Evolutionary conservation across 1,284 basidiomycete genomes (phyloP).

Genomic region (Cutaneotrichosporon spelunceum): DNA sequence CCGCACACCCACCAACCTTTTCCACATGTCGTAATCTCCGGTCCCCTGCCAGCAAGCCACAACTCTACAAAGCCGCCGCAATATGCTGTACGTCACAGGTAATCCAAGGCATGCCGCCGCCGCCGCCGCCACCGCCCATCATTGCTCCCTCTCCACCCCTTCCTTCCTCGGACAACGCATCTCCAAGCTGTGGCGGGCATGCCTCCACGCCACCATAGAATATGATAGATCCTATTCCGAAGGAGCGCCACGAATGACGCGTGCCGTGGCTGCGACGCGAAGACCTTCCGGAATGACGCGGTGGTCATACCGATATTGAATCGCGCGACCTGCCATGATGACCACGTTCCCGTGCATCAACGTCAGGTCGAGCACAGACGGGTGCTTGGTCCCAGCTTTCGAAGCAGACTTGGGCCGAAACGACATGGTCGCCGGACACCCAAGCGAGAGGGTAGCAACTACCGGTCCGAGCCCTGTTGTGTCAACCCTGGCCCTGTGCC

Average conservation of each 20-base stretch:
- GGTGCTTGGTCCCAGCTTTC: constrained; percentile 1
- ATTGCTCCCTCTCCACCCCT: too few relatives aligned
- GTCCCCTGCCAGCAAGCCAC: background rate
- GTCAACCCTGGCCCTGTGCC: background rate
- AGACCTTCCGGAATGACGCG: constrained; percentile 37
- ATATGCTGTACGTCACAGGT: background rate
- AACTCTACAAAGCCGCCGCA: background rate
- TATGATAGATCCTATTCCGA: background rate
- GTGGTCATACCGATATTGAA: constrained; percentile 41
- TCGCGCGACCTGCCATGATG: constrained; percentile 40
- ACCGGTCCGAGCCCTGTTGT: constrained; percentile 40
- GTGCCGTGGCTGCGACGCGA: constrained; percentile 41
- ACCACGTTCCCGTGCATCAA: constrained; percentile 35
- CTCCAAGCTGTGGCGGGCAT: too few relatives aligned
- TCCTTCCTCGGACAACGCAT: too few relatives aligned
- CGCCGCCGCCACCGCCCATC: too few relatives aligned
- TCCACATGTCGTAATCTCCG: background rate
- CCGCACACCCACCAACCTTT: background rate
- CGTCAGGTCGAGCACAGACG: constrained; percentile 15
- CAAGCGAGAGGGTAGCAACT: constrained; percentile 42
- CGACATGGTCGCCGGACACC: constrained; percentile 39
- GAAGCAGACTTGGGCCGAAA: constrained; percentile 24
- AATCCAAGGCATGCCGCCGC: too few relatives aligned
- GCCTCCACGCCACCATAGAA: background rate
- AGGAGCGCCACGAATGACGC: constrained; percentile 23